Conservation (phyloP, 306 rosid species). For the Lagenaria siceraria region DNA sequence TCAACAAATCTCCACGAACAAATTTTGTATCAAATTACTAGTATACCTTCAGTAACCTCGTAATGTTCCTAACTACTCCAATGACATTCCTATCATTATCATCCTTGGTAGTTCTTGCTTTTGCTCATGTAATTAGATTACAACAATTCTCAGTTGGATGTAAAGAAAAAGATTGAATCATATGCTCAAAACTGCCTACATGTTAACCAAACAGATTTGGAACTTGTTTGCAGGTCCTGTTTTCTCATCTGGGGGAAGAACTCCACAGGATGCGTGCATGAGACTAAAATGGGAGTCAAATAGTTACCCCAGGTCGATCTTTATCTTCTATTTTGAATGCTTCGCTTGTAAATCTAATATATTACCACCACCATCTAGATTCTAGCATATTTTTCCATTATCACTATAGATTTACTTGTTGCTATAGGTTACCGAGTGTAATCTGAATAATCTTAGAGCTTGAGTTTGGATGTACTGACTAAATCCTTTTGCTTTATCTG, state of each 20-base stretch:
- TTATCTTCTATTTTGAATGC: not conserved
- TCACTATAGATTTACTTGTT: not conserved
- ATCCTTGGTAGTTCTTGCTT: not conserved
- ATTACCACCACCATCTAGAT: not conserved
- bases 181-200: not conserved
- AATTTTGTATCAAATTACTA: not conserved
- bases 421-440: not conserved
- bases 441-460: not conserved
- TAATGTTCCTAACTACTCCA: not conserved
- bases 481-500: not conserved
- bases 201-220: not conserved
- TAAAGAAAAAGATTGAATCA: not conserved
- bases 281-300: not conserved
- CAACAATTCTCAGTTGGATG: not conserved
- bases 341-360: not conserved
- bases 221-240: not conserved
- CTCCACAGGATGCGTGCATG: not conserved
- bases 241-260: not conserved
- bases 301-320: not conserved
- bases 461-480: not conserved
- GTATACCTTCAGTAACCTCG: not conserved
- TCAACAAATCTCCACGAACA: not conserved
- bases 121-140: not conserved
- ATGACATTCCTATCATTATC: not conserved
- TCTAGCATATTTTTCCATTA: not conserved